phyloP scores from a whole-genome alignment of 805 yeast species.

The Candida schatavii region DNA sequence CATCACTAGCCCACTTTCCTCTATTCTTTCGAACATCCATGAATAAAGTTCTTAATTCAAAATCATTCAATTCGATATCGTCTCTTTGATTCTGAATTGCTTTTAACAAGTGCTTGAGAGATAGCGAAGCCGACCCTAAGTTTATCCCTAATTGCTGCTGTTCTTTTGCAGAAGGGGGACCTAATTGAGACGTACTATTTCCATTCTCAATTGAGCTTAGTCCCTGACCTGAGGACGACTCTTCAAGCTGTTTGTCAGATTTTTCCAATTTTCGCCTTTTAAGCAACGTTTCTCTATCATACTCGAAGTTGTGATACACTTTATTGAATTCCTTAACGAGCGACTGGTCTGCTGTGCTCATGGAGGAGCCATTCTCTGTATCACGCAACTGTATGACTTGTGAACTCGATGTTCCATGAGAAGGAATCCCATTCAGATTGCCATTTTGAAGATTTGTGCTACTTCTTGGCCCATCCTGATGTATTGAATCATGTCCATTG shows the following conservation, averaged over 20 bases:
- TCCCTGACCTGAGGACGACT: conserved; percentile 10
- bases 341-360: conserved; percentile 19
- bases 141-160: conserved; percentile 23
- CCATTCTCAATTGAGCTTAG: neutral
- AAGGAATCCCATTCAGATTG: conserved; percentile 5
- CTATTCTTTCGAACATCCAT: conserved; percentile 92
- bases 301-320: conserved; percentile 73
- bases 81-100: conserved; percentile 79
- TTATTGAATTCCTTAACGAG: conserved; percentile 64
- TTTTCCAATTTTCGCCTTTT: conserved; percentile 77
- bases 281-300: conserved; percentile 70
- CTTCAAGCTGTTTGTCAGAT: conserved; percentile 67
- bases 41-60: conserved; percentile 78
- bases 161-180: neutral
- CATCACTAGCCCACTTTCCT: conserved; percentile 97
- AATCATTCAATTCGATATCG: conserved; percentile 69
- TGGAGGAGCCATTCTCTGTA: conserved; percentile 4
- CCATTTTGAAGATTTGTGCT: neutral
- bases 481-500: neutral
- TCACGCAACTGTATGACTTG: conserved; percentile 9
- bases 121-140: conserved; percentile 37
- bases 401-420: conserved; percentile 8
- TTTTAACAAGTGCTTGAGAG: conserved; percentile 72
- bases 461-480: neutral
- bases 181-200: neutral